Conservation (phyloP, 108 stramenopile species). For the Parmales sp. region DNA sequence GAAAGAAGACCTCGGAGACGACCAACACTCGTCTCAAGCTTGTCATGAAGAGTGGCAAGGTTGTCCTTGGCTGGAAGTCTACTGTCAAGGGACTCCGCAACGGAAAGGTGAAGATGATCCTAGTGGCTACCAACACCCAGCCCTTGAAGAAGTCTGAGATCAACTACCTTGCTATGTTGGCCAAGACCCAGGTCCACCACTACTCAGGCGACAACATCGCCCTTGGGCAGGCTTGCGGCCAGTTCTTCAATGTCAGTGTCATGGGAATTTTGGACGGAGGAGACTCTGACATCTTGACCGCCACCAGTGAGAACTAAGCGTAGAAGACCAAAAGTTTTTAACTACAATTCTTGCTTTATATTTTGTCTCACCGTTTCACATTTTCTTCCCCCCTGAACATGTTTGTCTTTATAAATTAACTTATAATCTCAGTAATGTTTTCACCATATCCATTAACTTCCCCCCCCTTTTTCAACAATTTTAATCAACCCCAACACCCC, state of each 20-base stretch:
- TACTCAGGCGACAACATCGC: constrained; percentile 92
- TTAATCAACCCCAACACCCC: no score
- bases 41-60: constrained; percentile 98
- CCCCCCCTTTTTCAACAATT: no score
- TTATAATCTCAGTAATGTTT: no score
- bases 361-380: no score
- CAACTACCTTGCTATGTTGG: constrained; percentile 98
- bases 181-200: constrained; percentile 89
- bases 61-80: constrained; percentile 89
- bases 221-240: constrained; percentile 95
- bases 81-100: constrained; percentile 86
- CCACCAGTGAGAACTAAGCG: constrained; percentile 49
- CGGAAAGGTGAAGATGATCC: constrained; percentile 86
- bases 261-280: constrained; percentile 80
- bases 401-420: no score
- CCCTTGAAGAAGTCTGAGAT: constrained; percentile 95
- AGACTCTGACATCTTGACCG: constrained; percentile 75
- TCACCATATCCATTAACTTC: no score
- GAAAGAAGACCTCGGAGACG: constrained; percentile 78
- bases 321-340: no score
- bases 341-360: no score
- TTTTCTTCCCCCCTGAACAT: no score
- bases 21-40: constrained; percentile 98
- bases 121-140: constrained; percentile 94
- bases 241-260: constrained; percentile 91